Conservation (phyloP, 1,284 basidiomycete species). For the Puccinia triticina region DNA sequence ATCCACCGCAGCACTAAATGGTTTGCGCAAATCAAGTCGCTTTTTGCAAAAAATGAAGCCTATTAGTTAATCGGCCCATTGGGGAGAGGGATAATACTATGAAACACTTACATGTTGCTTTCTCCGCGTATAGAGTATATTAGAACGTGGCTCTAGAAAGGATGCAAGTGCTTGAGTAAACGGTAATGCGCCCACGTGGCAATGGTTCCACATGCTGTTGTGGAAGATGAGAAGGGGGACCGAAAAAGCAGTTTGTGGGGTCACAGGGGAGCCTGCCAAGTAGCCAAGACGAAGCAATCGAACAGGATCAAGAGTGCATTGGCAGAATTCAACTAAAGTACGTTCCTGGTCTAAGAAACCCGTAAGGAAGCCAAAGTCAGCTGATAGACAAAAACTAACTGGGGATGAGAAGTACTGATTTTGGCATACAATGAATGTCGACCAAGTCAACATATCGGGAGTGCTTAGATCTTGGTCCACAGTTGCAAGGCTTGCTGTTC, state of each 20-base stretch:
- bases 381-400: too few species aligned
- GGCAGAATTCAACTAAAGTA: background rate
- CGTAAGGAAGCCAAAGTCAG: too few species aligned
- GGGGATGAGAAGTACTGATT: too few species aligned
- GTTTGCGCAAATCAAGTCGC: background rate
- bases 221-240: background rate
- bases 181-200: background rate
- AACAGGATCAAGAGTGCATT: background rate
- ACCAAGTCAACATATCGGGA: background rate
- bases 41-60: background rate
- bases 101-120: background rate
- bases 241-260: constrained; percentile 1
- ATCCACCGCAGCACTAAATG: background rate
- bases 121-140: background rate
- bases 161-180: background rate
- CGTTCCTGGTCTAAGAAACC: background rate
- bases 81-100: background rate
- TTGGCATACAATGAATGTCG: background rate
- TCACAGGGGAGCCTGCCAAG: background rate
- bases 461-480: background rate
- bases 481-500: background rate
- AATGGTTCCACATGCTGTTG: constrained; percentile 17
- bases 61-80: background rate
- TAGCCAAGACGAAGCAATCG: background rate
- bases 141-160: background rate